These are phyloP conservation scores for Flueggea neowawraea DNA, from an alignment of 441 rosid genomes.

Conservation along the genomic window DNA sequence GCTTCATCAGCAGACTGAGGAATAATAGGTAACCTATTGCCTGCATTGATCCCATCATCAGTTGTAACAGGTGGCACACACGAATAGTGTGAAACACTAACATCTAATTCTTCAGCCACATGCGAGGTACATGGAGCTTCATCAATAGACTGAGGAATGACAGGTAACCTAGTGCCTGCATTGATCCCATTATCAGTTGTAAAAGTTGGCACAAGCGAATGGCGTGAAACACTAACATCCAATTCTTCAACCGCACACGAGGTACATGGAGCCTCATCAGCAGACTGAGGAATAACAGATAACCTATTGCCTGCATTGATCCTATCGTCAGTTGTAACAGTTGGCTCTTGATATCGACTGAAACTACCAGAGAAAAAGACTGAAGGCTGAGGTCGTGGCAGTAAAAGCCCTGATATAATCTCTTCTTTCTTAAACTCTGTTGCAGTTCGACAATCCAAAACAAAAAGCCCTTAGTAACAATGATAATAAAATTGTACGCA, in stretches of 20 bases:
- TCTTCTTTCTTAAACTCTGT: conserved; percentile 70
- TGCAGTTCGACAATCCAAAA: conserved; percentile 7
- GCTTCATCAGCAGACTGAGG: conserved; percentile 25
- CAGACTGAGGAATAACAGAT: conserved; percentile 30
- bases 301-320: conserved; percentile 25
- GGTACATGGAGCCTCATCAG: conserved; percentile 22
- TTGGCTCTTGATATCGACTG: conserved; percentile 26
- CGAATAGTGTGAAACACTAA: conserved; percentile 24
- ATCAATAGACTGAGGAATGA: conserved; percentile 24
- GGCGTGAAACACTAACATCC: conserved; percentile 32
- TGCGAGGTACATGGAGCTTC: conserved; percentile 24
- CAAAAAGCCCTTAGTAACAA: neutral
- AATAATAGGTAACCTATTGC: conserved; percentile 29
- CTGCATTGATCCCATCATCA: conserved; percentile 27
- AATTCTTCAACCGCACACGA: conserved; percentile 28
- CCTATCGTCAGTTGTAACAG: conserved; percentile 20
- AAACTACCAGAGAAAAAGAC: conserved; percentile 34
- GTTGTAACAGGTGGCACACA: conserved; percentile 21
- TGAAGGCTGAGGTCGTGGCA: conserved; percentile 37
- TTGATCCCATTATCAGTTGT: conserved; percentile 25
- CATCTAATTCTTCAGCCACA: conserved; percentile 38
- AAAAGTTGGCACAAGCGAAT: conserved; percentile 21
- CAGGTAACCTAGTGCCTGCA: conserved; percentile 31
- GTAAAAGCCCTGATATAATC: conserved; percentile 54
- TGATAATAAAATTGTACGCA: neutral